phyloP scores from a whole-genome alignment of 768 basidiomycete species.

The Leccinum incarnatum region DNA sequence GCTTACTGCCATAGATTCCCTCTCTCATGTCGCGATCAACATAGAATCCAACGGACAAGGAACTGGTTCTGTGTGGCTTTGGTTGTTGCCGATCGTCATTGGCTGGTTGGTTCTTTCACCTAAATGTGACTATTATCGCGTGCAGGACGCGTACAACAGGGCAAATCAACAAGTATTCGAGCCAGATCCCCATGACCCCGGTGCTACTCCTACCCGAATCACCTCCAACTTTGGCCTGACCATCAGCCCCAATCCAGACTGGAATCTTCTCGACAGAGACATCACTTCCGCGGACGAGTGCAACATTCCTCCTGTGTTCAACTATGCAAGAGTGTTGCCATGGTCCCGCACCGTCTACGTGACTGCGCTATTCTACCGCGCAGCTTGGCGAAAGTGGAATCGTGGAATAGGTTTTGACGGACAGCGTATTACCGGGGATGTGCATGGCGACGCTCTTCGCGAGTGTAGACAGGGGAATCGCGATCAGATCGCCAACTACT shows the following conservation, averaged over 20 bases:
- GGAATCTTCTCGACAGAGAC: not conserved
- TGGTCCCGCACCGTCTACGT: constrained; percentile 2
- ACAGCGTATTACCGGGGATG: not conserved
- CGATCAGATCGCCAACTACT: constrained; percentile 18
- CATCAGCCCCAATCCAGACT: not conserved
- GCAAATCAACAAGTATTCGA: not conserved
- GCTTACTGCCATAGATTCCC: not conserved
- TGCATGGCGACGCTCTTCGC: constrained; percentile 1
- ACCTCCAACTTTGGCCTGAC: not conserved
- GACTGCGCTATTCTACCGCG: constrained; percentile 5
- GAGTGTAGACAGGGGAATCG: not conserved
- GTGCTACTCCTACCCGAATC: not conserved
- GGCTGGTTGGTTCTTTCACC: not conserved
- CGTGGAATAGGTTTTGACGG: not conserved
- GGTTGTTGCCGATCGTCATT: constrained; percentile 23
- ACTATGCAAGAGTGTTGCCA: not conserved
- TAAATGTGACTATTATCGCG: constrained; percentile 10
- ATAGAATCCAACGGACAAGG: constrained; percentile 36
- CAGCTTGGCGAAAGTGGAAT: constrained; percentile 1
- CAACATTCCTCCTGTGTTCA: not conserved
- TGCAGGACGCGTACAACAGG: constrained; percentile 15
- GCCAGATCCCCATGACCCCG: not conserved
- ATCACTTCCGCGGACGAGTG: not conserved
- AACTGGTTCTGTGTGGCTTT: constrained; percentile 39
- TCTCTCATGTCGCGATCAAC: constrained; percentile 10